Percentiles rank a stretch among this genome's conserved stretches.
Evolutionary conservation across 2,329 filamentous ascomycete species (phyloP).

Genomic region (Seiridium unicorne): DNA sequence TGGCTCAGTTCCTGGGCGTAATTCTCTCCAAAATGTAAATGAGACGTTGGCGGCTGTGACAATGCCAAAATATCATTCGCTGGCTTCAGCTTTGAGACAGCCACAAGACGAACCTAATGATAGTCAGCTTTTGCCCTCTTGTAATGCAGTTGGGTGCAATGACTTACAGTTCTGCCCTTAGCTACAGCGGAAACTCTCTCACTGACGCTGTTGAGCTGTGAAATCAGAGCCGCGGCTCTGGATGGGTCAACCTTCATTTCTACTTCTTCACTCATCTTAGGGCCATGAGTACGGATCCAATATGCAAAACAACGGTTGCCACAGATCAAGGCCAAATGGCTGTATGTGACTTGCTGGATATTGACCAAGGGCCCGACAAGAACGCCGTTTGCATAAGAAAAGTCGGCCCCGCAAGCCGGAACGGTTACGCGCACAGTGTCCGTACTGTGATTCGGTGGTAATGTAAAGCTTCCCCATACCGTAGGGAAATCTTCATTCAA

Average conservation of each 20-base stretch:
- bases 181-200: conserved; percentile 55
- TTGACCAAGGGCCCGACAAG: neutral
- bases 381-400: neutral
- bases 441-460: too few species aligned
- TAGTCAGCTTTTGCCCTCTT: neutral
- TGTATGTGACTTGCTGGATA: neutral
- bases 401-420: neutral
- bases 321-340: neutral
- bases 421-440: too few species aligned
- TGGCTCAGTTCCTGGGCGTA: conserved; percentile 87
- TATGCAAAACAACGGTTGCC: neutral
- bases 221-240: conserved; percentile 60
- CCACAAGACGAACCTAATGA: conserved; percentile 75
- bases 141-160: neutral
- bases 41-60: conserved; percentile 59
- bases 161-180: conserved; percentile 52
- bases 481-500: too few species aligned
- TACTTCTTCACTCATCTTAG: conserved; percentile 41
- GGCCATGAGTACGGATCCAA: neutral
- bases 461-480: too few species aligned
- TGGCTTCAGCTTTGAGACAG: conserved; percentile 95
- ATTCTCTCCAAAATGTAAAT: conserved; percentile 92
- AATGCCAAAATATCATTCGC: conserved; percentile 86
- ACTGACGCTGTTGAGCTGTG: conserved; percentile 61
- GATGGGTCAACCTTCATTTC: conserved; percentile 62